phyloP scores from a whole-genome alignment of 2,329 filamentous ascomycete species.

The Exophiala alcalophila region DNA sequence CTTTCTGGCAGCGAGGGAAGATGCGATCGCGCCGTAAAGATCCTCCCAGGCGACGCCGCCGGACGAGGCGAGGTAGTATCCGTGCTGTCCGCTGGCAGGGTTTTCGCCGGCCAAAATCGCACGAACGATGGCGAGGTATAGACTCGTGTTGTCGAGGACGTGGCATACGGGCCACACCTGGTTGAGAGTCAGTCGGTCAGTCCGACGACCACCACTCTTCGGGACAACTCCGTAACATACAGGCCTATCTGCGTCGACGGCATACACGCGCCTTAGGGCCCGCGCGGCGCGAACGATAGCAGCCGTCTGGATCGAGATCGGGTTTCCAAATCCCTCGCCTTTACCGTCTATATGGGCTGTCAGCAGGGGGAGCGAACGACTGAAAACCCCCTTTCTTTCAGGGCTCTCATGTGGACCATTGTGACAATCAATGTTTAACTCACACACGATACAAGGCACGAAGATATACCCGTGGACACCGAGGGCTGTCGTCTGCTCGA shows the following conservation, averaged over 20 bases:
- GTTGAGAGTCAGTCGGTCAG: too few species aligned
- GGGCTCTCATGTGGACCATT: too few species aligned
- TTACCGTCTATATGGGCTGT: constrained; percentile 43
- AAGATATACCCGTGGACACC: constrained; percentile 53
- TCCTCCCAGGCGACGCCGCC: constrained; percentile 53
- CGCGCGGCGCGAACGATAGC: constrained; percentile 49
- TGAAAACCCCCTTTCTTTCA: too few species aligned
- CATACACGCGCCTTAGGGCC: constrained; percentile 41
- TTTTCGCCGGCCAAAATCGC: constrained; percentile 44
- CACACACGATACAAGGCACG: constrained; percentile 51
- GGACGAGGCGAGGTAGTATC: constrained; percentile 52
- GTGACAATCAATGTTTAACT: too few species aligned
- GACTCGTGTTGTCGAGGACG: constrained; percentile 45
- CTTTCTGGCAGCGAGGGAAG: constrained; percentile 39
- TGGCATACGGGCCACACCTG: constrained; percentile 56
- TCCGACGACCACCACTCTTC: too few species aligned
- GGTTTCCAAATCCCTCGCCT: constrained; percentile 51
- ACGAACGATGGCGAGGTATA: constrained; percentile 49
- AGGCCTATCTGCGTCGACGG: constrained; percentile 40
- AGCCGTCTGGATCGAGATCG: constrained; percentile 52
- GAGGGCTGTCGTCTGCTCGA: constrained; percentile 43
- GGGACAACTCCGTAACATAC: too few species aligned
- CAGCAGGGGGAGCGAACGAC: too few species aligned
- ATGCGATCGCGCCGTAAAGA: constrained; percentile 48
- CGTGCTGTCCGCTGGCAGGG: constrained; percentile 42